These are phyloP conservation scores for Hygrophoropsis aurantiaca DNA, from an alignment of 768 basidiomycete genomes.

Conservation along the genomic window DNA sequence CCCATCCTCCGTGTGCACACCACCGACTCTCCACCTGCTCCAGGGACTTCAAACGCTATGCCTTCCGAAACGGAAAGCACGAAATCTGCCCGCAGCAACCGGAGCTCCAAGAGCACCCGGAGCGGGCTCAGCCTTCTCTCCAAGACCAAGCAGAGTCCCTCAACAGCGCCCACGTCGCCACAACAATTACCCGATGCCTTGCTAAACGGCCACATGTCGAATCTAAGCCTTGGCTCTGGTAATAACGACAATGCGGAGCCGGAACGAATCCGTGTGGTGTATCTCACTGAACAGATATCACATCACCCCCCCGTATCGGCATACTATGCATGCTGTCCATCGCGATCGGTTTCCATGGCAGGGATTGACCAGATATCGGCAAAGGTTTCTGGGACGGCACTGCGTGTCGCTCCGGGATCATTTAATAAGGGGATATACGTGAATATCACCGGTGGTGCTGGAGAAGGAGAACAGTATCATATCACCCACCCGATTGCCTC, in stretches of 20 bases:
- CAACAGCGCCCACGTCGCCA: slow-evolving; percentile 57
- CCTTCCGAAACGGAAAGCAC: slow-evolving; percentile 53
- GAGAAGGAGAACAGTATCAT: slow-evolving; percentile 79
- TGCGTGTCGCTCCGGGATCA: slow-evolving; percentile 80
- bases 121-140: slow-evolving; percentile 59
- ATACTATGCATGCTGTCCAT: slow-evolving; percentile 76
- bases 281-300: slow-evolving; percentile 90
- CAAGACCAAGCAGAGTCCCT: slow-evolving; percentile 50
- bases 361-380: slow-evolving; percentile 95
- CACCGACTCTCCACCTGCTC: slow-evolving; percentile 23
- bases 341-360: slow-evolving; percentile 63
- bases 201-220: slow-evolving; percentile 57
- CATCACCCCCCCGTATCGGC: slow-evolving; percentile 96
- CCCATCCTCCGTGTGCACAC: slow-evolving; percentile 47
- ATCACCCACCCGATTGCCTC: slow-evolving; percentile 87
- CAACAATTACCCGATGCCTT: slow-evolving; percentile 40
- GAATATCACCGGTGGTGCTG: slow-evolving; percentile 68
- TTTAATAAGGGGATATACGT: slow-evolving; percentile 90
- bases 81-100: slow-evolving; percentile 45
- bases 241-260: slow-evolving; percentile 31
- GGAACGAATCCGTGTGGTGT: slow-evolving; percentile 63
- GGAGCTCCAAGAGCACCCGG: slow-evolving; percentile 58
- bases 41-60: slow-evolving; percentile 17
- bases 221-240: slow-evolving; percentile 50
- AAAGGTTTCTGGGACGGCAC: slow-evolving; percentile 82